Base-by-base conservation (phyloP, 2,329 filamentous ascomycete species). In the Amauroascus niger region DNA sequence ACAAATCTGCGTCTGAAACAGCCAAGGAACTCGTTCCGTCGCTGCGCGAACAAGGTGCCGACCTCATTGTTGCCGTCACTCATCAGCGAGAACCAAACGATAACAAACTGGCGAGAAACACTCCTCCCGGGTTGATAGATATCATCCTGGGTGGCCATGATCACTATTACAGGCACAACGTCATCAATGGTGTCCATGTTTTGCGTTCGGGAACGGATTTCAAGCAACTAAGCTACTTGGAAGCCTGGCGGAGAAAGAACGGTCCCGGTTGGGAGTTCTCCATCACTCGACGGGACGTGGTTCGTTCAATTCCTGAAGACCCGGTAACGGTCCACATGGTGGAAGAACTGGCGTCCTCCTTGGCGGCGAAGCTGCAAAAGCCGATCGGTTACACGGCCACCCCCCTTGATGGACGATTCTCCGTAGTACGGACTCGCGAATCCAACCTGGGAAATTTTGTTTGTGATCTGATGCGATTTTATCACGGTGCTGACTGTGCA, bases 21-120 rank as follows among this genome's bases (percentile, higher is more conserved):
- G 90, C 88, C 2, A 82, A 79, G 62, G 82, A 89, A 64, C 75
- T 95, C 1, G 81, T 88, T 0, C 87, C 88, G 0, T 69, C 79
- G 51, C 74, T 96, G 49, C 80, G 86, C 41, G 80, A 80, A 46
- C 78, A 89, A 63, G 89, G 89, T 0, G 88, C 87, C 11, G 87
- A 95, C 54, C 82, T 95, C 46, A 74, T 96, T 56, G 77, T 96
- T 26, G 87, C 87, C 2, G 71, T 95, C 1, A 89, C 87, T 13
- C 90, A 95, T 67, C 86, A 88, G 73, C 80, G 89, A 43, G 88
- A 95, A 68, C 88, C 88, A 11, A 95, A 95, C 63, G 89, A 95
- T 69, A 82, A 86, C 64, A 94, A 94, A 69, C 74, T 96, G 3
- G 89, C 90, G 0, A 75, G 82, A 56, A 83, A 87, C 58, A 79